phyloP scores from a whole-genome alignment of 371 early-diverging fungal species.

The Mucor mucedo region DNA sequence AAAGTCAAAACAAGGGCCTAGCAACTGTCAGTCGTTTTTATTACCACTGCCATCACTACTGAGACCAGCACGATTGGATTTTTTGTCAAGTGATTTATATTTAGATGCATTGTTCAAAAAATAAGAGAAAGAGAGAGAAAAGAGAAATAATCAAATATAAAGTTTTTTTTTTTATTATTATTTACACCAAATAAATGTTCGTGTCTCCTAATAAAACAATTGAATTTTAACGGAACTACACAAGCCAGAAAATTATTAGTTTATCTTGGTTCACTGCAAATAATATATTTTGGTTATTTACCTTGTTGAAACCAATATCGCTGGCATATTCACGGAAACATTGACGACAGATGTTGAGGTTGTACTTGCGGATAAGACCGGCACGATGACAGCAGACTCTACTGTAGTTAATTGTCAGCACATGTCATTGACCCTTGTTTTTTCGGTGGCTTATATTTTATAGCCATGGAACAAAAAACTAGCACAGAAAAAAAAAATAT shows the following conservation, averaged over 20 bases:
- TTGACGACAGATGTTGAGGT: constrained; percentile 99
- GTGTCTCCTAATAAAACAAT: not conserved
- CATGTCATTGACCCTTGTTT: not conserved
- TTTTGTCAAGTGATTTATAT: constrained; percentile 15
- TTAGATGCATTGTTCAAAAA: constrained; percentile 13
- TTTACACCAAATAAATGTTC: constrained; percentile 2
- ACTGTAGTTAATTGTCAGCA: constrained; percentile 48
- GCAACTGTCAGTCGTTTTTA: not conserved
- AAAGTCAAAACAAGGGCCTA: no score
- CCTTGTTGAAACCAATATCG: constrained; percentile 87
- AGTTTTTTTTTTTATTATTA: constrained; percentile 1
- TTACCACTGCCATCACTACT: constrained; percentile 22
- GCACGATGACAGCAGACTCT: constrained; percentile 98
- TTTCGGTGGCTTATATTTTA: constrained; percentile 28
- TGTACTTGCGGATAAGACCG: constrained; percentile 49
- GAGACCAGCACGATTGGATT: constrained; percentile 24
- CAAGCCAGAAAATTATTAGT: not conserved
- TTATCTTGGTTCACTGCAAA: not conserved
- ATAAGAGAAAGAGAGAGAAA: not conserved
- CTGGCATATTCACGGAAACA: constrained; percentile 99
- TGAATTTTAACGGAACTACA: constrained; percentile 1
- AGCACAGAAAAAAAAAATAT: not conserved
- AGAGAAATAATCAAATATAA: constrained; percentile 1
- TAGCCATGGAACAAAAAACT: not conserved
- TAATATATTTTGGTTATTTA: constrained; percentile 5